These are phyloP conservation scores for Suillus sp. DNA, from an alignment of 768 basidiomycete species.

Conservation along the genomic window DNA sequence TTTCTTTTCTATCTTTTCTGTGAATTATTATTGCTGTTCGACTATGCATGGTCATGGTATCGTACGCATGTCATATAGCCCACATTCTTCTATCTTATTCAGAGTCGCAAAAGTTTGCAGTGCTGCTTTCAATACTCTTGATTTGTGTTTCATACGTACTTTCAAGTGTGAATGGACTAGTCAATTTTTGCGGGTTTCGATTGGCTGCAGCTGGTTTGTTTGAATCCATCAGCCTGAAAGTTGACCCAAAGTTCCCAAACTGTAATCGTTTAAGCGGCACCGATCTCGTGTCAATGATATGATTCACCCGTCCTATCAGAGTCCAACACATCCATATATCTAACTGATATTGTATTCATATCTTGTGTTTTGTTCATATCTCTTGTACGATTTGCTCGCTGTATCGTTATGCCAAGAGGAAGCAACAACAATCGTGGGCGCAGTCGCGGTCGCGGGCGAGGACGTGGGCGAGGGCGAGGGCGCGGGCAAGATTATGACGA, in stretches of 20 bases:
- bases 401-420: constrained; percentile 24
- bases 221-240: not conserved
- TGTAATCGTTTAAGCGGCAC: not conserved
- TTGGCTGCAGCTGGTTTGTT: not conserved
- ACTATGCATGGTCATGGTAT: not conserved
- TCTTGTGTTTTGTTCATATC: constrained; percentile 13
- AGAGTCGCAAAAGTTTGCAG: not conserved
- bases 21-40: not conserved
- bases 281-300: constrained; percentile 1
- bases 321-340: not conserved
- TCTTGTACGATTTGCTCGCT: constrained; percentile 2
- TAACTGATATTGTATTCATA: constrained; percentile 10
- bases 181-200: not conserved
- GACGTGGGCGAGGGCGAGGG: constrained; percentile 12
- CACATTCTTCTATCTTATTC: not conserved
- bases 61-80: not conserved
- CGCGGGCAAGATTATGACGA: not conserved
- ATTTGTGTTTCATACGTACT: not conserved
- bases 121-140: not conserved
- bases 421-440: constrained; percentile 20
- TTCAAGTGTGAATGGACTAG: not conserved
- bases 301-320: not conserved
- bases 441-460: constrained; percentile 12
- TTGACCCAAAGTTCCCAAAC: too few species aligned
- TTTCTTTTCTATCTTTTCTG: not conserved